A percentile compares a stretch with the other conserved stretches of the same genome.
These are phyloP conservation scores for Guadua angustifolia DNA, from an alignment of 176 grass and related monocot genomes.

Conservation along the genomic window DNA sequence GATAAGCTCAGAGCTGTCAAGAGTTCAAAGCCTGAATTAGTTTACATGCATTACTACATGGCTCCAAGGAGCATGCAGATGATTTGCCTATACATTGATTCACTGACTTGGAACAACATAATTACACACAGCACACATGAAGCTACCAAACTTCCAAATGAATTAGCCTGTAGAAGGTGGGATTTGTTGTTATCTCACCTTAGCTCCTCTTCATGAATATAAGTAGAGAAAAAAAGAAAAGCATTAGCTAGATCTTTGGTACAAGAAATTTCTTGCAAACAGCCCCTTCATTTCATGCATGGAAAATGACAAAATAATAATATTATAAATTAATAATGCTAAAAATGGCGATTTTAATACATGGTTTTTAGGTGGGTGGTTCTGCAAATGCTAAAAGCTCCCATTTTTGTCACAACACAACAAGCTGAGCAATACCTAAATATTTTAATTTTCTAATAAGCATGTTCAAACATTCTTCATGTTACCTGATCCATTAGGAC, in stretches of 20 bases:
- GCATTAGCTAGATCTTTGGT: not conserved
- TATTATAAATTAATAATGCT: not conserved
- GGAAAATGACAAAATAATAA: not conserved
- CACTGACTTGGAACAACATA: not conserved
- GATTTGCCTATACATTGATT: not conserved
- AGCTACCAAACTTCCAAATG: not conserved
- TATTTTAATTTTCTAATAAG: slow-evolving; percentile 23
- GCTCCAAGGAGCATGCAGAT: slow-evolving; percentile 7
- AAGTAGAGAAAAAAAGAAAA: not conserved
- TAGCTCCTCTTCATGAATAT: not conserved
- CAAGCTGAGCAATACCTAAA: not conserved
- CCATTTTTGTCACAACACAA: not conserved
- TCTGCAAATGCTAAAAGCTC: slow-evolving; percentile 27
- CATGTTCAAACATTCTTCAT: slow-evolving; percentile 29
- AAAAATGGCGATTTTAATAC: not conserved
- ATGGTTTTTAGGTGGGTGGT: not conserved
- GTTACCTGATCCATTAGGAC: slow-evolving; percentile 86
- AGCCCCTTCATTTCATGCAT: not conserved
- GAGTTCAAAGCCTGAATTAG: not conserved
- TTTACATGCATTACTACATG: slow-evolving; percentile 8
- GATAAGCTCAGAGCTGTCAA: not conserved
- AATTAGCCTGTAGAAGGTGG: not conserved
- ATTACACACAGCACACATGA: not conserved
- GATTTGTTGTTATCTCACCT: not conserved
- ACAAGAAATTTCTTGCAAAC: slow-evolving; percentile 15